A percentile compares a stretch with the other conserved stretches of the same genome.
These are phyloP conservation scores for Pistacia atlantica DNA, from an alignment of 345 rosid genomes.

Conservation along the genomic window DNA sequence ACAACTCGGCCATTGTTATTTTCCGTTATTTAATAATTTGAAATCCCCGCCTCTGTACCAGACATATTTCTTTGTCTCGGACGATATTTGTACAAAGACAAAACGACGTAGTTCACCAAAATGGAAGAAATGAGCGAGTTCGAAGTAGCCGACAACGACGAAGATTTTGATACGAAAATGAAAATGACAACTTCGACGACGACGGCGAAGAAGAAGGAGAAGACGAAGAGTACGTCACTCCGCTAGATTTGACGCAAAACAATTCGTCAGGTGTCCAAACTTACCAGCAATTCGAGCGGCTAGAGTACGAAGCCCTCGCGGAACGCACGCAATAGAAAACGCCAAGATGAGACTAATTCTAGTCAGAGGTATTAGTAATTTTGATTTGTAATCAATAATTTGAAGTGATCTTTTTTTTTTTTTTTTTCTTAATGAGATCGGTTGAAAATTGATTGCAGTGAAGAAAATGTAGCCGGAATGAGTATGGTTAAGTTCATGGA, in stretches of 20 bases:
- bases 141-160: conserved; percentile 31
- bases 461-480: conserved; percentile 57
- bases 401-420: background rate
- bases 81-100: conserved; percentile 8
- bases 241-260: conserved; percentile 32
- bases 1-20: too few species aligned
- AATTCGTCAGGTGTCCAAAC: conserved; percentile 31
- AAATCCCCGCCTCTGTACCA: too few species aligned
- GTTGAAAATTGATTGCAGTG: conserved; percentile 30
- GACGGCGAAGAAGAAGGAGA: conserved; percentile 31
- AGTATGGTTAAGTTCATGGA: conserved; percentile 63
- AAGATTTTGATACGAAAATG: background rate
- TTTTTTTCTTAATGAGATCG: background rate
- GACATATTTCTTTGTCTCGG: too few species aligned
- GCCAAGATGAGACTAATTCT: conserved; percentile 12
- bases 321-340: conserved; percentile 67
- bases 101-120: conserved; percentile 24
- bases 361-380: too few species aligned
- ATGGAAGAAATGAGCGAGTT: conserved; percentile 32
- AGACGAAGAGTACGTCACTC: conserved; percentile 38
- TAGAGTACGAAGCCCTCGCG: conserved; percentile 74
- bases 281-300: conserved; percentile 52
- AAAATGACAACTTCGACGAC: background rate
- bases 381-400: too few species aligned
- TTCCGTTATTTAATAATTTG: too few species aligned